phyloP scores from a whole-genome alignment of 2,329 filamentous ascomycete species.

The Gaeumannomyces tritici region DNA sequence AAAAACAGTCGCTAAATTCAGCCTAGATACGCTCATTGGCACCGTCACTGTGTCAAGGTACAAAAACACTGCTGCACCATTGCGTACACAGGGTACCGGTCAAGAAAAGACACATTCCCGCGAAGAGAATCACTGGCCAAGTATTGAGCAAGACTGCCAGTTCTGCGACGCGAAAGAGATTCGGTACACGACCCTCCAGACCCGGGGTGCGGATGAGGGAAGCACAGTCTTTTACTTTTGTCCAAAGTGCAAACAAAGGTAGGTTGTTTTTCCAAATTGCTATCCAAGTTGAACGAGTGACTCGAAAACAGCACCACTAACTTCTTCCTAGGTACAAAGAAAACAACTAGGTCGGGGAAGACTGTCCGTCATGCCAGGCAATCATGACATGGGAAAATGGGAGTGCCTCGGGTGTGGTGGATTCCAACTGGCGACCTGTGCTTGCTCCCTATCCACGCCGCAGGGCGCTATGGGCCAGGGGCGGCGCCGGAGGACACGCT shows the following conservation, averaged over 20 bases:
- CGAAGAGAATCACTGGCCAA: background rate
- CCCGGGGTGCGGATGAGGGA: conserved; percentile 1
- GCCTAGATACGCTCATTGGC: background rate
- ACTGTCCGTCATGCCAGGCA: too few species aligned
- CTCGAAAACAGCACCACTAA: background rate
- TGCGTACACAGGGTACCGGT: background rate
- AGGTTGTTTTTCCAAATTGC: background rate
- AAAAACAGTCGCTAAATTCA: too few species aligned
- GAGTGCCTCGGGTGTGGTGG: background rate
- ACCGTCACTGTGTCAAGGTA: background rate
- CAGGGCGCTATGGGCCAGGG: background rate
- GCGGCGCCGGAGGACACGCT: background rate
- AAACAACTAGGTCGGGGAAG: background rate
- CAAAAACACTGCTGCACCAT: background rate
- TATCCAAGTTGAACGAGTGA: background rate
- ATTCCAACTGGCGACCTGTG: background rate
- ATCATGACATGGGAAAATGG: too few species aligned
- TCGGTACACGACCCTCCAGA: conserved; percentile 2
- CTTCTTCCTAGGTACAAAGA: background rate
- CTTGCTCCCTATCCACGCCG: background rate
- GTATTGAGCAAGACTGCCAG: background rate
- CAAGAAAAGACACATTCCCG: background rate
- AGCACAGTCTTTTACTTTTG: conserved; percentile 1
- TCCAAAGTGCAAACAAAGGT: background rate
- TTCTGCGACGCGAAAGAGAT: background rate